Evolutionary conservation across 768 basidiomycete genomes (phyloP), one percentile per base, ranked within the genome.

Genomic region (Imleria badia): DNA sequence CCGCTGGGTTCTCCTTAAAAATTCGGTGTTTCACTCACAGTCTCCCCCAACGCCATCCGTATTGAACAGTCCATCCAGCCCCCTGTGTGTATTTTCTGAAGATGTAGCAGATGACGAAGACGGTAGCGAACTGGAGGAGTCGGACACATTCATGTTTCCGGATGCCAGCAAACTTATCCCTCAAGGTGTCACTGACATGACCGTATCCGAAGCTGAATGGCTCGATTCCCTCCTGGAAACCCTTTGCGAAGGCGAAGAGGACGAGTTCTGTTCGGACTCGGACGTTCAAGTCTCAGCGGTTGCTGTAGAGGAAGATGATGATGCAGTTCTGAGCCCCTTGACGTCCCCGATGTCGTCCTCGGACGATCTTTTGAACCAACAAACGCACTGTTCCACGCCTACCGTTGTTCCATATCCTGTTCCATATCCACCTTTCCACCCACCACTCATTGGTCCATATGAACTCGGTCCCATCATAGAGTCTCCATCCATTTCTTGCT

Each of bases 1-100:
- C 66, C 88, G 89, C 68, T 91, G 87, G 88, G 90, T 93, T 48
- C 78, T 93, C 54, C 80, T 92, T 67, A 91, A 91, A 86, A 93
- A 92, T 70, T 90, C 87, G 30, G 79, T 91, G 58, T 72, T 82
- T 60, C 78, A 77, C 61, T 78, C 84, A 57, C 77, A 80, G 48
- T 73, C 77, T 59, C 57, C 73, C 63, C 70, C 70, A 60, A 44
- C 76, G 50, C 64, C 74, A 51, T 61, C 69, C 56, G 36, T 51
- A 41, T 59, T 56, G 40, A 61, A 52, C 45, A 47, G 54, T 51
- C 59, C 68, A 48, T 45, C 63, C 54, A 51, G 50, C 45, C 47
- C 66, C 38, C 15, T 54, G 55, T 69, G 68, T 71, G 64, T 70
- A 54, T 65, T 64, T 56, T 62, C 69, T 66, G 61, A 72, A 60